Evolutionary conservation across 1,284 basidiomycete species (phyloP).

Genomic region (Cutaneotrichosporon daszewskae): DNA sequence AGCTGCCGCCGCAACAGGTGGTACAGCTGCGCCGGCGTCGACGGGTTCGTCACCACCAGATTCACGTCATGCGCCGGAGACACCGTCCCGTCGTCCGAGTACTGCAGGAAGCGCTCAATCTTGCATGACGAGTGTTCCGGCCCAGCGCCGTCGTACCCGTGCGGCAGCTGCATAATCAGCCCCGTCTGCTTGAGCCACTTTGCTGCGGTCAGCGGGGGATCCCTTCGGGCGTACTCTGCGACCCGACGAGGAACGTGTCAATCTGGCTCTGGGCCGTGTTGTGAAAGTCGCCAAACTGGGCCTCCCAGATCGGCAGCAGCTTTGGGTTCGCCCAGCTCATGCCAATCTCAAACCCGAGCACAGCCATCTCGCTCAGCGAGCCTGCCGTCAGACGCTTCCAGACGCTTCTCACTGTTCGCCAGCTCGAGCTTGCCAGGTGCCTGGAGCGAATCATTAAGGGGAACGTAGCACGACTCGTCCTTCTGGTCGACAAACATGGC

Average conservation of each 20-base stretch:
- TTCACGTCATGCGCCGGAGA: conserved; percentile 55
- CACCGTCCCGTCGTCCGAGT: conserved; percentile 37
- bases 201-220: conserved; percentile 50
- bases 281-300: conserved; percentile 82
- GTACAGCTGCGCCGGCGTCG: conserved; percentile 83
- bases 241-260: conserved; percentile 76
- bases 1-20: conserved; percentile 78
- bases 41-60: conserved; percentile 76
- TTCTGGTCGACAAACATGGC: conserved; percentile 84
- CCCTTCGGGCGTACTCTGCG: too few relatives aligned
- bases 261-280: conserved; percentile 84
- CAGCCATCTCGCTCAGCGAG: conserved; percentile 75
- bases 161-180: conserved; percentile 75
- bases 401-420: conserved; percentile 64
- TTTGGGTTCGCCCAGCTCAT: conserved; percentile 76
- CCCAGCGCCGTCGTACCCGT: conserved; percentile 81
- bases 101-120: conserved; percentile 76
- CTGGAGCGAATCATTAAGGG: conserved; percentile 61
- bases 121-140: conserved; percentile 84
- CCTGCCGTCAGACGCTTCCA: conserved; percentile 51
- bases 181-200: conserved; percentile 94
- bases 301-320: conserved; percentile 81
- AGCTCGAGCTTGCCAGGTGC: conserved; percentile 63
- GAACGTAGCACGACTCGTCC: conserved; percentile 68
- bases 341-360: conserved; percentile 81